These are phyloP conservation scores for Zygosaccharomyces pseudobailii DNA, from an alignment of 1,139 yeast genomes.

Conservation along the genomic window DNA sequence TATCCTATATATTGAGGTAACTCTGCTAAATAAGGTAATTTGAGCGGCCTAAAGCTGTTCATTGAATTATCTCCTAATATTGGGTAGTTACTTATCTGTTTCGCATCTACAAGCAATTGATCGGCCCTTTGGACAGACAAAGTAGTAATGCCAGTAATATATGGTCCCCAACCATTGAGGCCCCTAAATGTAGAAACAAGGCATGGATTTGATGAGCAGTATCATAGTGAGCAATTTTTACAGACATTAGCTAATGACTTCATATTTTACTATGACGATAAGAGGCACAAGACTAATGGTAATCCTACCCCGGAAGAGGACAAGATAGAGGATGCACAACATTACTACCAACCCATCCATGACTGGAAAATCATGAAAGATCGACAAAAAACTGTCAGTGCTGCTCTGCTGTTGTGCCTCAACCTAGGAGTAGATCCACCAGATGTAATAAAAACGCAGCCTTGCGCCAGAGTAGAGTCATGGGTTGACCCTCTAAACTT, in stretches of 20 bases:
- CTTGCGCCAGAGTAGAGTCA: constrained; percentile 88
- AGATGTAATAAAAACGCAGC: constrained; percentile 87
- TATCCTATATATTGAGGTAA: background rate
- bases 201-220: constrained; percentile 78
- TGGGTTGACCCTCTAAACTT: constrained; percentile 89
- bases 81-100: background rate
- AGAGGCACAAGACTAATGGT: constrained; percentile 87
- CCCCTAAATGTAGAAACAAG: constrained; percentile 57
- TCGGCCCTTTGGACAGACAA: background rate
- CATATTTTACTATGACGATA: constrained; percentile 79
- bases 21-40: background rate
- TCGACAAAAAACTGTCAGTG: constrained; percentile 90
- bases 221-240: constrained; percentile 57
- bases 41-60: background rate
- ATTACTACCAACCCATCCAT: constrained; percentile 61
- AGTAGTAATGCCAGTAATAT: constrained; percentile 22
- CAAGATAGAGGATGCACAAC: constrained; percentile 42
- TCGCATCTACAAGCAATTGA: background rate
- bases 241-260: constrained; percentile 63
- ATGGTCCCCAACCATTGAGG: constrained; percentile 35
- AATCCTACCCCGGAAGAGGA: constrained; percentile 64
- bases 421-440: constrained; percentile 98
- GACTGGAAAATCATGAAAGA: constrained; percentile 94
- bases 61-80: background rate
- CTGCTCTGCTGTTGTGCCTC: constrained; percentile 83